These are phyloP conservation scores for Hypoxylon sp. DNA, from an alignment of 2,329 filamentous ascomycete species.

Conservation along the genomic window DNA sequence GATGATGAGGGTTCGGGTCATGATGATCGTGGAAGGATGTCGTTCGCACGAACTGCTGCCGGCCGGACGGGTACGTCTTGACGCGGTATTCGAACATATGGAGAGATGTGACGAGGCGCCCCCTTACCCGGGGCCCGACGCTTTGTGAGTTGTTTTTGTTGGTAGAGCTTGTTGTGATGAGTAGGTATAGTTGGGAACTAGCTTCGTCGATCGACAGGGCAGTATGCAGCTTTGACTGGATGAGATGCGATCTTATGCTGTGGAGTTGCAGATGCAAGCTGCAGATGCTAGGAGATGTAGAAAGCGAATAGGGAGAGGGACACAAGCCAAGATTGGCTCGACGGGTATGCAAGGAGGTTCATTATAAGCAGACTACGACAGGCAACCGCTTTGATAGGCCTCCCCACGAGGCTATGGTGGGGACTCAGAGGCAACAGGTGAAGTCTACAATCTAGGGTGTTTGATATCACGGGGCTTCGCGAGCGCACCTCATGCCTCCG, in stretches of 20 bases:
- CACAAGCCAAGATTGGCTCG: constrained; percentile 43
- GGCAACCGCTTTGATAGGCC: constrained; percentile 47
- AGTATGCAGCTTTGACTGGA: constrained; percentile 37
- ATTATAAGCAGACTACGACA: constrained; percentile 46
- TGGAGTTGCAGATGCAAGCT: constrained; percentile 43
- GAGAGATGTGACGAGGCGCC: constrained; percentile 33
- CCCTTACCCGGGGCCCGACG: constrained; percentile 36
- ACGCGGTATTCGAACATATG: constrained; percentile 45
- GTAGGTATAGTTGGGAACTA: constrained; percentile 1
- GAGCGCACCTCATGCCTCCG: constrained; percentile 34
- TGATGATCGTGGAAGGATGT: constrained; percentile 48
- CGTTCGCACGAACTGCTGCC: constrained; percentile 44
- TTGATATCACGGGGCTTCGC: constrained; percentile 39
- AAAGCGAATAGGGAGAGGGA: constrained; percentile 45
- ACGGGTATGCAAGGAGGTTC: constrained; percentile 43
- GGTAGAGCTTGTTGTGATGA: neutral
- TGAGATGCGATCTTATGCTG: constrained; percentile 28
- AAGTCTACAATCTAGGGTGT: constrained; percentile 34
- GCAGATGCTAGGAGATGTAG: constrained; percentile 47
- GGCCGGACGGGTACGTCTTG: constrained; percentile 32
- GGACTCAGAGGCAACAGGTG: constrained; percentile 26
- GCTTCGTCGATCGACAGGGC: constrained; percentile 32
- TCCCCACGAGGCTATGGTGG: constrained; percentile 46
- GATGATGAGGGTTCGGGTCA: constrained; percentile 29
- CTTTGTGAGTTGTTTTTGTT: constrained; percentile 8